A percentile compares a stretch with the other conserved stretches of the same genome.
phyloP scores from a whole-genome alignment of 2,329 filamentous ascomycete species.

The Hypoxylon sp. region DNA sequence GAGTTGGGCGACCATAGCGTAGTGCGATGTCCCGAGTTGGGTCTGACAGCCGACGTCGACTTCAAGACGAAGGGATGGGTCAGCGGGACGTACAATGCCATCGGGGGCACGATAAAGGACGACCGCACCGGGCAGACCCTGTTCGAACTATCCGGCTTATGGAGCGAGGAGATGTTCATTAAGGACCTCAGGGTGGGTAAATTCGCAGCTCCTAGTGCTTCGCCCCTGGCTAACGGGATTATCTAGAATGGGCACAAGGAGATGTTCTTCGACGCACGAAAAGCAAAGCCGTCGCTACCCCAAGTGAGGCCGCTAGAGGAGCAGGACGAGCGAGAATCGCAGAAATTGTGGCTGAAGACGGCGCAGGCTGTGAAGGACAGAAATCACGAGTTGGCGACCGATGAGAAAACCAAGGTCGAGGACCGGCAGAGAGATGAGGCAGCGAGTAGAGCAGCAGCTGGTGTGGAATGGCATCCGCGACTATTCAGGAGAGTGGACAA shows the following conservation, averaged over 20 bases:
- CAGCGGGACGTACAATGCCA: slow-evolving; percentile 94
- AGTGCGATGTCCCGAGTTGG: slow-evolving; percentile 88
- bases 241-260: slow-evolving; percentile 86
- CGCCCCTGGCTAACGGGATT: slow-evolving; percentile 32
- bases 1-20: slow-evolving; percentile 97
- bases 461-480: slow-evolving; percentile 87
- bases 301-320: slow-evolving; percentile 82
- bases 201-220: background rate
- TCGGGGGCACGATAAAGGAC: slow-evolving; percentile 90
- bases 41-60: slow-evolving; percentile 89
- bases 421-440: slow-evolving; percentile 92
- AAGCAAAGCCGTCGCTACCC: slow-evolving; percentile 81
- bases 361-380: slow-evolving; percentile 83
- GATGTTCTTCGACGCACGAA: slow-evolving; percentile 87
- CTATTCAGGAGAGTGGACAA: slow-evolving; percentile 83
- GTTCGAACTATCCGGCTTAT: slow-evolving; percentile 92
- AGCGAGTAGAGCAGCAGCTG: slow-evolving; percentile 79
- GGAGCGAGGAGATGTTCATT: slow-evolving; percentile 95
- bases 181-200: slow-evolving; percentile 80
- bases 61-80: slow-evolving; percentile 99
- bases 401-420: slow-evolving; percentile 96
- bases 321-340: slow-evolving; percentile 90
- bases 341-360: slow-evolving; percentile 86
- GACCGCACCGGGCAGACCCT: slow-evolving; percentile 86
- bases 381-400: slow-evolving; percentile 90